Conservation (phyloP, 2,329 filamentous ascomycete genomes). For the Fusarium pseudograminearum region DNA sequence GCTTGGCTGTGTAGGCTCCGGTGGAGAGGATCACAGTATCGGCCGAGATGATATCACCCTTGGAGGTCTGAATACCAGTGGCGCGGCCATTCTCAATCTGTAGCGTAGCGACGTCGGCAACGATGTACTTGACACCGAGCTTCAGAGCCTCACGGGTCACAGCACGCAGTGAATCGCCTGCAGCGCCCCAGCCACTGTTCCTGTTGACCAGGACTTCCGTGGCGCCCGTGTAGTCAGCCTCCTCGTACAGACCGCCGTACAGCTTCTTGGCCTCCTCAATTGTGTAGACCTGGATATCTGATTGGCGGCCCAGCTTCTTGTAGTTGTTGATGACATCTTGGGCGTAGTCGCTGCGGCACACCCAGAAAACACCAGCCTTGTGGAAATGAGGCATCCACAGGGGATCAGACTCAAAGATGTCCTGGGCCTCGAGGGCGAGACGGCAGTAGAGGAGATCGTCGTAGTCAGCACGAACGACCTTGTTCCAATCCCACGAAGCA, state of each 20-base stretch:
- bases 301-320: constrained; percentile 56
- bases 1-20: constrained; percentile 68
- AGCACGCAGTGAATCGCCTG: constrained; percentile 66
- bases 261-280: constrained; percentile 61
- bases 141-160: constrained; percentile 65
- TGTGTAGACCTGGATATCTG: constrained; percentile 59
- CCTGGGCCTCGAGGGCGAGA: constrained; percentile 74
- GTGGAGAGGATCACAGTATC: constrained; percentile 66
- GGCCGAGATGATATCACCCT: constrained; percentile 60
- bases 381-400: constrained; percentile 69
- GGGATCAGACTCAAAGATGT: constrained; percentile 69
- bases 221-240: constrained; percentile 69
- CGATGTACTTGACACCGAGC: constrained; percentile 70
- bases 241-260: constrained; percentile 69
- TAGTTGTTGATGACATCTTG: constrained; percentile 67
- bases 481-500: constrained; percentile 71
- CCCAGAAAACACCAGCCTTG: constrained; percentile 69
- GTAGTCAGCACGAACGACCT: constrained; percentile 43
- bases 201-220: constrained; percentile 71
- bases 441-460: constrained; percentile 71
- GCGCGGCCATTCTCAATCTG: constrained; percentile 61
- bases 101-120: constrained; percentile 62
- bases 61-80: constrained; percentile 61
- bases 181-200: constrained; percentile 73
- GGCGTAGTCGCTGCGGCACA: constrained; percentile 64